Base-by-base conservation (phyloP, 192 early-diverging fungal genomes). In the Podila clonocystis region DNA sequence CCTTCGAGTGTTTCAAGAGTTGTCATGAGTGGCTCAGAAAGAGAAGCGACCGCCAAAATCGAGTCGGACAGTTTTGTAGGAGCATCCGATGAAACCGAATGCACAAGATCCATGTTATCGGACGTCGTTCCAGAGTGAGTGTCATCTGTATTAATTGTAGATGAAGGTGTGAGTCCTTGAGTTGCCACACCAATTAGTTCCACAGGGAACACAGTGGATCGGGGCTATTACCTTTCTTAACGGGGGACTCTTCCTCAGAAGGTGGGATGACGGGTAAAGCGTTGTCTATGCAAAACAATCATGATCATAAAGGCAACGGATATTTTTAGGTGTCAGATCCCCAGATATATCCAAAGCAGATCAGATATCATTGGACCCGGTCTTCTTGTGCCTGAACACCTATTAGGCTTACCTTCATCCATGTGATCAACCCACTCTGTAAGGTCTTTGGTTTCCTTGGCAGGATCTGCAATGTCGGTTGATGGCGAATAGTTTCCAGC, bases 11-110 rank as follows among this genome's bases (percentile, higher is more conserved):
- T 38, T 20, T 67, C 65, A 33, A 79, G 49, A 12, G 76, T 72
- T 1, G 59, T 49, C 8, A 68, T 52, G 22, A 79, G 58, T 24
- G 76, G 76, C 24, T 79, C 76, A 45, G 76, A 72, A 20, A 79
- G 70, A 2, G 76, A 72, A 1, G 65, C 38, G 13, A 79, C 76
- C 13, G 70, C 69, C 19, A 72, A 19, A 50, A 79, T 72, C 9
- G 76, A 72, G 20, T 68, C 76, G 3, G 49, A 58, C n/a, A 76
- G 11, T 8, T 61, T 41, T 29, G 67, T 24, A 9, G 20, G 52
- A 5, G 30, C 22, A 2, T 34, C 58, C 26, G 62, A 6, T 26
- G 36, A n/a, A 28, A 61, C 49, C 9, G 55, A 50, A 0, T 64
- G 38, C 33, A 50, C 67, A 60, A 41, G 31, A 13, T 70, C 57